Evolutionary conservation across 1,284 basidiomycete genomes (phyloP).

Genomic region (Irpex sp.): DNA sequence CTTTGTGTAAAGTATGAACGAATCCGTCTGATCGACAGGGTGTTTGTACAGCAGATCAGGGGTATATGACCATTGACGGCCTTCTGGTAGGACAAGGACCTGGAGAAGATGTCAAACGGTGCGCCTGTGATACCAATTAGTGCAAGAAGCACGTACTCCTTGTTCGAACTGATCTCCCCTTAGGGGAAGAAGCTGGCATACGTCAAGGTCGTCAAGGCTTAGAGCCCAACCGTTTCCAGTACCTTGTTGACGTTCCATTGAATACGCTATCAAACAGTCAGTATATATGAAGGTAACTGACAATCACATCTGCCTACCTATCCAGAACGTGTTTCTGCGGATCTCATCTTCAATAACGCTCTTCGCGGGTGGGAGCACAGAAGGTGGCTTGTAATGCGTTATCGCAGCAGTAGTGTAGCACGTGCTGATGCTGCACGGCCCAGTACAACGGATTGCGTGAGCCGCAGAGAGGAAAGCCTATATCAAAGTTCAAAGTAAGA

Average conservation of each 20-base stretch:
- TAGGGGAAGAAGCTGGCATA: constrained; percentile 67
- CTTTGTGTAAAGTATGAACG: constrained; percentile 75
- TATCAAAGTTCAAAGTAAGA: neutral
- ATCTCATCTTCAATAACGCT: constrained; percentile 67
- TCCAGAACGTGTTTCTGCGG: constrained; percentile 70
- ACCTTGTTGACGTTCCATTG: constrained; percentile 62
- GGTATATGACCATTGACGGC: constrained; percentile 68
- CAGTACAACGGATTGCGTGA: constrained; percentile 52
- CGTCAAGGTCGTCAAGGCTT: constrained; percentile 66
- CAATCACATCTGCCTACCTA: constrained; percentile 18
- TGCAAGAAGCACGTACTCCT: constrained; percentile 41
- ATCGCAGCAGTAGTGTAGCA: constrained; percentile 47
- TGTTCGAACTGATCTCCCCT: constrained; percentile 56
- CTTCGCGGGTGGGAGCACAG: constrained; percentile 54
- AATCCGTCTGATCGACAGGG: constrained; percentile 62
- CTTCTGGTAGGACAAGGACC: constrained; percentile 48
- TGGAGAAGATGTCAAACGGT: constrained; percentile 22
- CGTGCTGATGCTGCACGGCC: constrained; percentile 66
- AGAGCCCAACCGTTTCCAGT: constrained; percentile 69
- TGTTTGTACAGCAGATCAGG: constrained; percentile 55
- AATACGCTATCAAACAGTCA: constrained; percentile 42
- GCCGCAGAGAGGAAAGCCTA: constrained; percentile 61
- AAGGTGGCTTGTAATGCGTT: constrained; percentile 54
- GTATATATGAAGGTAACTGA: neutral
- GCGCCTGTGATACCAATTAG: neutral